These are phyloP conservation scores for Auricularia auricula-judae DNA, from an alignment of 768 basidiomycete species.

Conservation along the genomic window DNA sequence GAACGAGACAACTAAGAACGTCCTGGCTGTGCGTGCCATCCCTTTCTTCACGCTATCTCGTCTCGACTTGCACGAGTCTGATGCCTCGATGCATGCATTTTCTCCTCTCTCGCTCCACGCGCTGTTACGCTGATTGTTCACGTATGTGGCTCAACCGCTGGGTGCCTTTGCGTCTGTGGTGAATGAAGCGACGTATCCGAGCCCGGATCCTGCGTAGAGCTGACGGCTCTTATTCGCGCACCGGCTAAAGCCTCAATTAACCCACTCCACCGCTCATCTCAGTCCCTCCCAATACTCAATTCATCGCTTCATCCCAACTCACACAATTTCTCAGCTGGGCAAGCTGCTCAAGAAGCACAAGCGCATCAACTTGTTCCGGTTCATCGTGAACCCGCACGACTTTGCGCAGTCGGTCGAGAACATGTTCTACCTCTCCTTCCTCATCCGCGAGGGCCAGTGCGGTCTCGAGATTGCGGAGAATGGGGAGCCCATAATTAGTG, in stretches of 20 bases:
- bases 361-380: constrained; percentile 67
- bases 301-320: background rate
- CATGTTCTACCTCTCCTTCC: constrained; percentile 87
- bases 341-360: constrained; percentile 41
- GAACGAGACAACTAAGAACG: constrained; percentile 87
- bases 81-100: no score
- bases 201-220: no score
- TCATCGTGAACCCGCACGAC: constrained; percentile 81
- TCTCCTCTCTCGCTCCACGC: no score
- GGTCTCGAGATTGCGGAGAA: constrained; percentile 55
- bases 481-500: constrained; percentile 69
- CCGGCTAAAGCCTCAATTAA: no score
- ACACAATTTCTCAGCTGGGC: constrained; percentile 37
- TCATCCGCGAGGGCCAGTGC: constrained; percentile 76
- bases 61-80: no score
- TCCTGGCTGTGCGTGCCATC: constrained; percentile 43
- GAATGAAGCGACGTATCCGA: no score
- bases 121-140: no score
- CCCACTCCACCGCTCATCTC: no score
- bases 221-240: no score
- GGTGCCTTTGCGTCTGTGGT: no score
- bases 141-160: no score
- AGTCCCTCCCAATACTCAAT: background rate
- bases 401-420: constrained; percentile 96
- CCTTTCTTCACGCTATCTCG: background rate